phyloP scores from a whole-genome alignment of 805 yeast genomes.

The Ogataea methylovora region DNA sequence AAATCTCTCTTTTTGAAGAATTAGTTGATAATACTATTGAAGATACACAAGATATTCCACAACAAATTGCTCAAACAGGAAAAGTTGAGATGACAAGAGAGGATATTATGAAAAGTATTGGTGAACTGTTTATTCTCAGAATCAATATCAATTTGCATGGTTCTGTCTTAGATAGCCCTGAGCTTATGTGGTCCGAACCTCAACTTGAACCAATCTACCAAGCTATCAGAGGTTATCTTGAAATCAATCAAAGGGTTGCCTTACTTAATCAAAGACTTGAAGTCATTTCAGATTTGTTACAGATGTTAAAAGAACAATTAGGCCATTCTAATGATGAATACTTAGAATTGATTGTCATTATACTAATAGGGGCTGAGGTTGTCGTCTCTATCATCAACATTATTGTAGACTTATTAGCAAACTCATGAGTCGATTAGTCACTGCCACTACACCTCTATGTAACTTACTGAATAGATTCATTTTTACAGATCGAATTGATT shows the following conservation, averaged over 20 bases:
- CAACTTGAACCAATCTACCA: conserved; percentile 96
- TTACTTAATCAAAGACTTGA: conserved; percentile 86
- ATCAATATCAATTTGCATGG: conserved; percentile 81
- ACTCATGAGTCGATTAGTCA: conserved; percentile 5
- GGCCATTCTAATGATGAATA: conserved; percentile 94
- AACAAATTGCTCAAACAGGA: conserved; percentile 90
- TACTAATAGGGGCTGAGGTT: conserved; percentile 87
- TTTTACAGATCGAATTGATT: too few species aligned
- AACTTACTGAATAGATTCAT: too few species aligned
- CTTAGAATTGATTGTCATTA: conserved; percentile 83
- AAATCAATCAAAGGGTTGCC: conserved; percentile 89
- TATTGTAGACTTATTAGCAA: conserved; percentile 29
- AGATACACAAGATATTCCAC: conserved; percentile 95
- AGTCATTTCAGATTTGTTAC: conserved; percentile 86
- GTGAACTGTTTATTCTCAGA: conserved; percentile 84
- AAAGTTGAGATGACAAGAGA: conserved; percentile 91
- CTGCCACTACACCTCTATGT: too few species aligned
- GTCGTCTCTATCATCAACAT: conserved; percentile 81
- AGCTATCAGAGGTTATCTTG: conserved; percentile 92
- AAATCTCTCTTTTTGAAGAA: conserved; percentile 92
- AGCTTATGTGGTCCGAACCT: conserved; percentile 98
- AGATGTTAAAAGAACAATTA: conserved; percentile 94
- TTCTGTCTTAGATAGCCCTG: conserved; percentile 91
- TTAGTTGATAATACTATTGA: conserved; percentile 94
- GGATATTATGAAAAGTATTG: conserved; percentile 95